These are phyloP conservation scores for Alternaria sp. DNA, from an alignment of 2,329 filamentous ascomycete species.

Conservation along the genomic window DNA sequence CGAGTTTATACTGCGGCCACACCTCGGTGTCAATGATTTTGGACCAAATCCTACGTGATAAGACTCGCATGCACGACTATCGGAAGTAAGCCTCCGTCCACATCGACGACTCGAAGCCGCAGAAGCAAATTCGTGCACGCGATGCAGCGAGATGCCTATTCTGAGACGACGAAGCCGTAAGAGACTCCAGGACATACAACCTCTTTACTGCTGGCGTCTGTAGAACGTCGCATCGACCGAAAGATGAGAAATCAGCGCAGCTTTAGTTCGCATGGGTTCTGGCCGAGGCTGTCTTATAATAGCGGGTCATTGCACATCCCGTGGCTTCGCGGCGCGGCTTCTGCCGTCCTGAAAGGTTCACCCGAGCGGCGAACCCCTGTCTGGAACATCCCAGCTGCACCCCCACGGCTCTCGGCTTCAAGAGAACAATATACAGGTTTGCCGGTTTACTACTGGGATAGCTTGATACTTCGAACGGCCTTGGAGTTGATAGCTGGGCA, in stretches of 20 bases:
- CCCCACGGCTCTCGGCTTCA: neutral
- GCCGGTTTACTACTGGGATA: neutral
- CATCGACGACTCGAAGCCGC: neutral
- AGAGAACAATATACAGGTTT: neutral
- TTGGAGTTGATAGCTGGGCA: neutral
- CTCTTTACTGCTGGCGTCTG: neutral
- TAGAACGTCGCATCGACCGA: neutral
- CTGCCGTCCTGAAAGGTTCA: neutral
- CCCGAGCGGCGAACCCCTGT: neutral
- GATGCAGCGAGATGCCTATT: neutral
- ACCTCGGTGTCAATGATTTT: neutral
- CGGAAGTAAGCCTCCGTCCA: neutral
- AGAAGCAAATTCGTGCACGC: neutral
- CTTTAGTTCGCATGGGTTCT: neutral
- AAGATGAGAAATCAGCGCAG: neutral
- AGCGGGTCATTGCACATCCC: neutral
- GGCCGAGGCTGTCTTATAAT: neutral
- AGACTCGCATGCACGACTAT: neutral
- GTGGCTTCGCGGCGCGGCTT: conserved; percentile 3
- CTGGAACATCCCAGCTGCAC: neutral
- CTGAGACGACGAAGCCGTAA: neutral
- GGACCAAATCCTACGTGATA: neutral
- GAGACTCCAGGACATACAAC: neutral
- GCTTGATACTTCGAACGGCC: neutral
- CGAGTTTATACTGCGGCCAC: neutral